These are phyloP conservation scores for Curvularia lunata DNA, from an alignment of 2,329 filamentous ascomycete genomes.

Conservation along the genomic window DNA sequence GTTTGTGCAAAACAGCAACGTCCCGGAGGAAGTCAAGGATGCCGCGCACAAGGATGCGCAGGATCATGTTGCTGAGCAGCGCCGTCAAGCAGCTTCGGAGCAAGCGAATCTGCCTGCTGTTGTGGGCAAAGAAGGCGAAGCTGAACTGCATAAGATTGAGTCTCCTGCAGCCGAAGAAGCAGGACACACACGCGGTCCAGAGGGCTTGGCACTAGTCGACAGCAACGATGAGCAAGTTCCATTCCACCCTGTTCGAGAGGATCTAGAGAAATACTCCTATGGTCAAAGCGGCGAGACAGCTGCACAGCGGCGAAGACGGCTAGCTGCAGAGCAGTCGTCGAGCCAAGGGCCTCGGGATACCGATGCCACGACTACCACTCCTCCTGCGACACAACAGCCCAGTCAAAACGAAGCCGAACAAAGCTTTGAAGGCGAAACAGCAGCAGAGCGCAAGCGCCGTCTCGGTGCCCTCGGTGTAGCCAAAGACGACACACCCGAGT, in stretches of 20 bases:
- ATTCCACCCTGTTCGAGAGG: constrained; percentile 54
- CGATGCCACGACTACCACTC: constrained; percentile 2
- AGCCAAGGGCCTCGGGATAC: constrained; percentile 22
- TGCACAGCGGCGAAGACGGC: constrained; percentile 54
- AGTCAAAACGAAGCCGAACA: constrained; percentile 39
- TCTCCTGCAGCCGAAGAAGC: constrained; percentile 35
- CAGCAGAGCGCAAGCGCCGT: constrained; percentile 74
- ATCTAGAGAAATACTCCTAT: constrained; percentile 37
- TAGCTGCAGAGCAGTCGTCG: constrained; percentile 29
- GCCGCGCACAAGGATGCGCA: constrained; percentile 54
- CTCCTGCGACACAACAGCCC: constrained; percentile 22
- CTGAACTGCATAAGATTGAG: constrained; percentile 42
- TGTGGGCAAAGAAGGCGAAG: constrained; percentile 43
- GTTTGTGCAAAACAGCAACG: constrained; percentile 56
- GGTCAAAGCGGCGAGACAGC: constrained; percentile 43
- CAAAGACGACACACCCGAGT: constrained; percentile 34
- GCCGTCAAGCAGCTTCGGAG: constrained; percentile 33
- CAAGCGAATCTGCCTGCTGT: constrained; percentile 40
- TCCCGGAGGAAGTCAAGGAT: constrained; percentile 55
- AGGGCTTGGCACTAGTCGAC: constrained; percentile 54
- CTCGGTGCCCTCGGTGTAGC: constrained; percentile 73
- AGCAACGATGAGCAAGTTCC: constrained; percentile 55
- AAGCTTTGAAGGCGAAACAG: constrained; percentile 65
- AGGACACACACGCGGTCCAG: constrained; percentile 39
- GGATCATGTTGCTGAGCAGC: constrained; percentile 41